These are phyloP conservation scores for Flagelloscypha sp. DNA, from an alignment of 768 basidiomycete species.

Conservation along the genomic window DNA sequence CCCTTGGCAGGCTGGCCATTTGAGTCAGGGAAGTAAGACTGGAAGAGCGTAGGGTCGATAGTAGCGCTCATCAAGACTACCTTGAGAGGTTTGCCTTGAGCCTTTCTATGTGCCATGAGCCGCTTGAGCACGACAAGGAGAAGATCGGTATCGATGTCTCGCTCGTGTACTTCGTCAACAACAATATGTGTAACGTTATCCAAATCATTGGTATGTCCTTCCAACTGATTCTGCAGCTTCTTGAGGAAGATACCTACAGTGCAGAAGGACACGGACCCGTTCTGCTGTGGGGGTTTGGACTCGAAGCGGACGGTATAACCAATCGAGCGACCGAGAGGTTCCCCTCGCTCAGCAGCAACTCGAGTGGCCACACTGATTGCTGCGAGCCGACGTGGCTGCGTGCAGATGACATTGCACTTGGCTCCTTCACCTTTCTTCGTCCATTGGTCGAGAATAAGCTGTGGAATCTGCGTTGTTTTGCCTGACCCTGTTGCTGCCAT, in stretches of 20 bases:
- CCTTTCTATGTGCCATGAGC: slow-evolving; percentile 64
- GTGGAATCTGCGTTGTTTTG: slow-evolving; percentile 93
- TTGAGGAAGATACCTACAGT: slow-evolving; percentile 89
- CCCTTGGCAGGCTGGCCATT: slow-evolving; percentile 50
- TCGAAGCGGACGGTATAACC: slow-evolving; percentile 95
- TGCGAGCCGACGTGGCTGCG: slow-evolving; percentile 86
- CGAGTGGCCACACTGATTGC: slow-evolving; percentile 89
- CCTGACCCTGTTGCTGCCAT: slow-evolving; percentile 90
- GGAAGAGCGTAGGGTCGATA: slow-evolving; percentile 85
- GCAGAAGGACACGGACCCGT: slow-evolving; percentile 87
- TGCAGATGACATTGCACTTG: slow-evolving; percentile 83
- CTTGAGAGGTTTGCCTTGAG: slow-evolving; percentile 66
- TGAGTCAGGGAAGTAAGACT: slow-evolving; percentile 72
- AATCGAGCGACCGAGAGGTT: slow-evolving; percentile 58
- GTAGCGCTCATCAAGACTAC: slow-evolving; percentile 94
- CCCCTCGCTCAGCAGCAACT: slow-evolving; percentile 82
- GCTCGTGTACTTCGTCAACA: slow-evolving; percentile 95
- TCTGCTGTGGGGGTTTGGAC: slow-evolving; percentile 61
- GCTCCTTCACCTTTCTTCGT: slow-evolving; percentile 76
- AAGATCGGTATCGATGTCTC: slow-evolving; percentile 89
- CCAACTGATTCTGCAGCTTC: slow-evolving; percentile 62
- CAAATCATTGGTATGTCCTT: slow-evolving; percentile 28
- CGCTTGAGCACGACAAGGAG: slow-evolving; percentile 85
- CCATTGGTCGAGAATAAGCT: slow-evolving; percentile 80
- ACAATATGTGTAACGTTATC: slow-evolving; percentile 84